Evolutionary conservation across 2,329 filamentous ascomycete genomes (phyloP).

Genomic region (Beauveria scarabaeidicola): DNA sequence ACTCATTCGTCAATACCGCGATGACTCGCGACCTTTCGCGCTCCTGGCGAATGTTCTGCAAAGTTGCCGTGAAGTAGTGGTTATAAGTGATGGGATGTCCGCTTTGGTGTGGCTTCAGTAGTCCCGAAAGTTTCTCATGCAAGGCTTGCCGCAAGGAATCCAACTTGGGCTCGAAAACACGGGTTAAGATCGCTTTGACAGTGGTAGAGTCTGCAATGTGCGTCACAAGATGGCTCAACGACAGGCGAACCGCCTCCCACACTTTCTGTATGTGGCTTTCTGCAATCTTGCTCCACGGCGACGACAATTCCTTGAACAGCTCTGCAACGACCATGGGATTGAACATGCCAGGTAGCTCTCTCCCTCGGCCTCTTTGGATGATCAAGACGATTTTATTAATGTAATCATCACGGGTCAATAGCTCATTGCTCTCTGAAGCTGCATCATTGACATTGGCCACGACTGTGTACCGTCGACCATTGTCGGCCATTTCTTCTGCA

Average conservation of each 20-base stretch:
- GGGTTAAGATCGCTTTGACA: constrained; percentile 9
- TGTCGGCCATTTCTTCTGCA: constrained; percentile 17
- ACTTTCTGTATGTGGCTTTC: constrained; percentile 13
- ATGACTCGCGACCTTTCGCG: not conserved
- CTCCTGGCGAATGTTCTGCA: not conserved
- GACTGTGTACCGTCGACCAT: constrained; percentile 34
- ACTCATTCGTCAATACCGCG: not conserved
- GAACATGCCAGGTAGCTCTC: constrained; percentile 53
- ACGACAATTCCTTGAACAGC: constrained; percentile 51
- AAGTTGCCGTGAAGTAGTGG: not conserved
- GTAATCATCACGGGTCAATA: constrained; percentile 14
- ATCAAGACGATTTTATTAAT: constrained; percentile 20
- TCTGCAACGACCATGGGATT: constrained; percentile 50
- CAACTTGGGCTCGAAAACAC: constrained; percentile 15
- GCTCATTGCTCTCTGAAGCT: not conserved
- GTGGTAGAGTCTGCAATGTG: constrained; percentile 16
- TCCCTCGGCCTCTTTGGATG: constrained; percentile 20
- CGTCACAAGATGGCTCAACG: constrained; percentile 5
- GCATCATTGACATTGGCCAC: not conserved
- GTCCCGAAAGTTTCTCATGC: constrained; percentile 29
- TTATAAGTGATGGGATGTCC: constrained; percentile 3
- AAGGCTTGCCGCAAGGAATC: constrained; percentile 12
- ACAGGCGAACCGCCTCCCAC: constrained; percentile 12
- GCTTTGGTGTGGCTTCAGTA: constrained; percentile 19
- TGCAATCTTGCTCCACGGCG: constrained; percentile 43